phyloP scores from a whole-genome alignment of 306 rosid genomes.

The Cicer cuneatum region DNA sequence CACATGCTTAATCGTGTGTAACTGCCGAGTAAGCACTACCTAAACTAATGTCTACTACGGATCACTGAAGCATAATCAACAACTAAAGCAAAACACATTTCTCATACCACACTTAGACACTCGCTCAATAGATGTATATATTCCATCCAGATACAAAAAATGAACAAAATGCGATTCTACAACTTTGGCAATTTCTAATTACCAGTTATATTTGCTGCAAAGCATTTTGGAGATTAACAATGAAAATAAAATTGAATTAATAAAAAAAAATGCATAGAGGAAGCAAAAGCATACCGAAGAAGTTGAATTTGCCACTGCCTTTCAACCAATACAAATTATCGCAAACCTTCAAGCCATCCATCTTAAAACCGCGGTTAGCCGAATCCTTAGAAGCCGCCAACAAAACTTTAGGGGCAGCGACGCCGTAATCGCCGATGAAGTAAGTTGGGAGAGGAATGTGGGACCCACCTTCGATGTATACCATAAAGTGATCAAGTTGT shows the following conservation, averaged over 20 bases:
- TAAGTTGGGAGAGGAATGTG: constrained; percentile 78
- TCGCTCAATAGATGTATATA: neutral
- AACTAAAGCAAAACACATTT: neutral
- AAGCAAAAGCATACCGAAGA: constrained; percentile 59
- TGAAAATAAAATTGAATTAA: neutral
- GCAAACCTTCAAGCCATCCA: constrained; percentile 87
- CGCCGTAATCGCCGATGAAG: constrained; percentile 94
- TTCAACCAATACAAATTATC: constrained; percentile 86
- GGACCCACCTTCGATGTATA: constrained; percentile 69
- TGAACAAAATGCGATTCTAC: neutral
- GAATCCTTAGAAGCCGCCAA: constrained; percentile 65
- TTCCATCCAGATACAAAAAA: neutral
- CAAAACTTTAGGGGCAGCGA: constrained; percentile 71
- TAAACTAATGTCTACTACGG: neutral
- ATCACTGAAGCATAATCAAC: neutral
- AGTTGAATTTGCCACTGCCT: constrained; percentile 89
- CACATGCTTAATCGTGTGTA: neutral
- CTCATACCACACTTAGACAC: neutral
- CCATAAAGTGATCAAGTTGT: constrained; percentile 62
- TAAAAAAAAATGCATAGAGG: neutral
- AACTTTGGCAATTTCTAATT: neutral
- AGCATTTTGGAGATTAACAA: neutral
- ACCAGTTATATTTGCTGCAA: neutral
- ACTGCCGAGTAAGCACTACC: neutral
- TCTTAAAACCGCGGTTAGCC: constrained; percentile 74